Conservation (phyloP, 371 early-diverging fungal species). For the Cokeromyces recurvatus region DNA sequence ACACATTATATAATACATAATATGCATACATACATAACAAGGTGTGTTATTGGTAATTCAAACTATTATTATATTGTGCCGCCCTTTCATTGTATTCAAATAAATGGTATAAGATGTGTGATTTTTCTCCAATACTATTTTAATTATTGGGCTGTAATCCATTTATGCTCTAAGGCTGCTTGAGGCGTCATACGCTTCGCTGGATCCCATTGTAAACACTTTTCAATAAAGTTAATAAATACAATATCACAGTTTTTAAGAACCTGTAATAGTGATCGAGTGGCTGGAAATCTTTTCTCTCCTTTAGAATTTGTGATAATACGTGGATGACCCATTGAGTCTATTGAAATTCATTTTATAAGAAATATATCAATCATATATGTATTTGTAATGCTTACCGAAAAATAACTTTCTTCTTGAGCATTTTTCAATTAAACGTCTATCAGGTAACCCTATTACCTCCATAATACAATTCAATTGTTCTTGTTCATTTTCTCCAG, state of each 20-base stretch:
- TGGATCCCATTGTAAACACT: conserved; percentile 86
- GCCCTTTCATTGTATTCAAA: no score
- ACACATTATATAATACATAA: no score
- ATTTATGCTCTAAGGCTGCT: conserved; percentile 65
- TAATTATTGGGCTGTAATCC: conserved; percentile 1
- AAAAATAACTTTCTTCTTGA: conserved; percentile 79
- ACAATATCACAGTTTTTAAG: conserved; percentile 63
- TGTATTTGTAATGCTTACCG: conserved; percentile 37
- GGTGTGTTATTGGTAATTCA: no score
- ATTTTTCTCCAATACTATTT: no score
- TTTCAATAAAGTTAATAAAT: conserved; percentile 78
- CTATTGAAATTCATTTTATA: conserved; percentile 40
- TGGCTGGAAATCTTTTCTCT: conserved; percentile 69
- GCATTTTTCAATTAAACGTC: conserved; percentile 67
- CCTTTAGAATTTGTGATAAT: conserved; percentile 80
- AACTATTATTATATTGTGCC: no score
- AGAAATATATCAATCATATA: neutral
- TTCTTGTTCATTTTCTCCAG: conserved; percentile 94
- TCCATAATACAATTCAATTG: conserved; percentile 92
- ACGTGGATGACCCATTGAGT: conserved; percentile 60
- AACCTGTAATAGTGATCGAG: conserved; percentile 64
- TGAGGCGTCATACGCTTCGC: conserved; percentile 75
- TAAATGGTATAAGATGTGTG: no score
- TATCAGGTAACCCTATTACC: conserved; percentile 76
- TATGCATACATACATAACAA: no score